A percentile compares a stretch with the other conserved stretches of the same genome.
phyloP scores from a whole-genome alignment of 1,284 basidiomycete genomes.

The Gomphus bonarii region DNA sequence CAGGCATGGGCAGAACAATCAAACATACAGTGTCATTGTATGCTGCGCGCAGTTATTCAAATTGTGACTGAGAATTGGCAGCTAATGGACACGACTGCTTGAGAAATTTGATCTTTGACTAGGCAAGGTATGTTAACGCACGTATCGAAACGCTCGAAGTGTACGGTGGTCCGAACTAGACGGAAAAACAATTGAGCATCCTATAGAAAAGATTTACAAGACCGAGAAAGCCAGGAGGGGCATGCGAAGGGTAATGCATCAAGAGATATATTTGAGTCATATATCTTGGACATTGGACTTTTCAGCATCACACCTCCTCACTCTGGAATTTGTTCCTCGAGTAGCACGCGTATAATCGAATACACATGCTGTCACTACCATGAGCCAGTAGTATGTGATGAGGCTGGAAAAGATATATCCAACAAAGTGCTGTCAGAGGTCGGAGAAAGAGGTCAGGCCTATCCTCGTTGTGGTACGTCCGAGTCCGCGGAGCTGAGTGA shows the following conservation, averaged over 20 bases:
- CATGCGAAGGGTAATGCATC: background rate
- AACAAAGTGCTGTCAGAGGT: background rate
- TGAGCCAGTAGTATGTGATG: background rate
- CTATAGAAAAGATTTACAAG: background rate
- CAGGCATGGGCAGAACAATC: background rate
- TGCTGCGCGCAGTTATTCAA: background rate
- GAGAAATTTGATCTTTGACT: background rate
- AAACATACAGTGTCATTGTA: background rate
- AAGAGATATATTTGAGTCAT: background rate
- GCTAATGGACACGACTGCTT: background rate
- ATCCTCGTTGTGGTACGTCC: background rate
- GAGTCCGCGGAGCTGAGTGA: background rate
- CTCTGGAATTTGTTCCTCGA: background rate
- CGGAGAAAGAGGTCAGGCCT: slow-evolving; percentile 3
- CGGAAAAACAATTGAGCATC: background rate
- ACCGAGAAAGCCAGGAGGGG: background rate
- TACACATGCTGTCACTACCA: background rate
- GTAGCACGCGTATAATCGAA: background rate
- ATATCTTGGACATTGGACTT: background rate
- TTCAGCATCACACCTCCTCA: background rate
- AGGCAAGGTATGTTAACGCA: background rate
- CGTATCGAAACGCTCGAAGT: background rate
- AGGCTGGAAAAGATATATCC: background rate
- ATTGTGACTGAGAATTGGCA: background rate
- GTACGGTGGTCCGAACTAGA: background rate